phyloP scores from a whole-genome alignment of 1,284 basidiomycete species.

The Butyriboletus appendiculatus region DNA sequence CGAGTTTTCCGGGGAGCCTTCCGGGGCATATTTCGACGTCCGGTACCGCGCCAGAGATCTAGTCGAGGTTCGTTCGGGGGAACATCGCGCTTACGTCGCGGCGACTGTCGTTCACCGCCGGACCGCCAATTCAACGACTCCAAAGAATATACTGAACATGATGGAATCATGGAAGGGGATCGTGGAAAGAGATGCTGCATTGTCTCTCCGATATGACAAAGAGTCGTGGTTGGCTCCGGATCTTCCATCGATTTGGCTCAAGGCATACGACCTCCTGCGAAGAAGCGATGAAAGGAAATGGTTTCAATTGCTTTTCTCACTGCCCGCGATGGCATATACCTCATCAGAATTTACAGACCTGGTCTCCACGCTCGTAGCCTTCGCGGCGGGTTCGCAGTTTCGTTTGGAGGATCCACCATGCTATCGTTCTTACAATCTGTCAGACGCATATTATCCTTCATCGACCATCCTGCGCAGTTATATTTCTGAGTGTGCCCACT shows the following conservation, averaged over 20 bases:
- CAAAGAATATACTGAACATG: slow-evolving; percentile 5
- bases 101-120: slow-evolving; percentile 12
- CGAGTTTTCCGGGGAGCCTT: slow-evolving; percentile 1
- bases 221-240: slow-evolving; percentile 21
- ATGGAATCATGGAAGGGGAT: slow-evolving; percentile 9
- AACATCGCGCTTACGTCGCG: slow-evolving; percentile 16
- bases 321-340: slow-evolving; percentile 35
- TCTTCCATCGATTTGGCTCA: slow-evolving; percentile 31
- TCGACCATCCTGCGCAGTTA: background rate
- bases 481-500: slow-evolving; percentile 2
- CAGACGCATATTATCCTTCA: slow-evolving; percentile 13
- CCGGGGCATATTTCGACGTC: slow-evolving; percentile 2
- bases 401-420: slow-evolving; percentile 11
- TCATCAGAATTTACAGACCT: slow-evolving; percentile 11
- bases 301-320: slow-evolving; percentile 34
- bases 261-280: slow-evolving; percentile 34
- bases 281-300: slow-evolving; percentile 7
- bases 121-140: background rate
- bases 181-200: background rate
- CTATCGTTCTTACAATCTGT: slow-evolving; percentile 15
- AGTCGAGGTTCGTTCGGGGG: background rate
- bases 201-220: slow-evolving; percentile 22
- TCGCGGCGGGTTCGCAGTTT: slow-evolving; percentile 27
- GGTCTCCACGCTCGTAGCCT: slow-evolving; percentile 34
- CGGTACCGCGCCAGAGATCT: slow-evolving; percentile 21